Conservation (phyloP, 2,329 filamentous ascomycete genomes). For the Teratosphaeria gauchensis region DNA sequence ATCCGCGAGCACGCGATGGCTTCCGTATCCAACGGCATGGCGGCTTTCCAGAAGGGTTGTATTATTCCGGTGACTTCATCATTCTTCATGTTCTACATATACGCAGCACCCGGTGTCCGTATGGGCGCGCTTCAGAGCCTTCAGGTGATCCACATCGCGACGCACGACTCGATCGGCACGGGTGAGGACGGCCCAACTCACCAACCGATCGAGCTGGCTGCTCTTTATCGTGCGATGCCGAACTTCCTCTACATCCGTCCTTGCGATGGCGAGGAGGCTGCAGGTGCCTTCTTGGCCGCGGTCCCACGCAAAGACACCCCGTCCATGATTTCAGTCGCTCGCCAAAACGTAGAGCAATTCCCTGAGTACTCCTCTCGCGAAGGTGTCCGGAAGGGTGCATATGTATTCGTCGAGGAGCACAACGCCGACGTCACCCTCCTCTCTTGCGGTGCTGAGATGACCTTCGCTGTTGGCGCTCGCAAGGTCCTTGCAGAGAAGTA, state of each 20-base stretch:
- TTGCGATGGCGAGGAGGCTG: constrained; percentile 28
- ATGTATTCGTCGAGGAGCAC: constrained; percentile 30
- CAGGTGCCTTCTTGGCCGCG: constrained; percentile 34
- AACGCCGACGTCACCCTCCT: constrained; percentile 38
- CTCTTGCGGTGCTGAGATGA: constrained; percentile 42
- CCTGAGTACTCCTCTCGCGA: constrained; percentile 28
- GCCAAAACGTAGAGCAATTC: constrained; percentile 34
- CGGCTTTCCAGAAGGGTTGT: constrained; percentile 27
- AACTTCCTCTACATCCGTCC: constrained; percentile 31
- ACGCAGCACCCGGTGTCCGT: constrained; percentile 27
- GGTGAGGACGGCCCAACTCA: constrained; percentile 98
- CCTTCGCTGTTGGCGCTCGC: constrained; percentile 36
- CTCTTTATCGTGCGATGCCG: constrained; percentile 87
- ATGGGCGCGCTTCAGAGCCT: constrained; percentile 30
- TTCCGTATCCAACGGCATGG: constrained; percentile 36
- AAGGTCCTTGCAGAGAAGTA: constrained; percentile 23
- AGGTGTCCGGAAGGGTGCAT: constrained; percentile 32
- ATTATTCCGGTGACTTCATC: constrained; percentile 29
- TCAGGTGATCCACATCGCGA: constrained; percentile 39
- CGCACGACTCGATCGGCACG: constrained; percentile 97
- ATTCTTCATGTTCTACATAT: constrained; percentile 34
- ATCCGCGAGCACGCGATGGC: constrained; percentile 55
- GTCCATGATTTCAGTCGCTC: constrained; percentile 35
- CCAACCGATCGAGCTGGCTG: constrained; percentile 96
- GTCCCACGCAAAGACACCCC: constrained; percentile 31